Evolutionary conservation across 441 rosid genomes (phyloP).

Genomic region (Biscutella laevigata): DNA sequence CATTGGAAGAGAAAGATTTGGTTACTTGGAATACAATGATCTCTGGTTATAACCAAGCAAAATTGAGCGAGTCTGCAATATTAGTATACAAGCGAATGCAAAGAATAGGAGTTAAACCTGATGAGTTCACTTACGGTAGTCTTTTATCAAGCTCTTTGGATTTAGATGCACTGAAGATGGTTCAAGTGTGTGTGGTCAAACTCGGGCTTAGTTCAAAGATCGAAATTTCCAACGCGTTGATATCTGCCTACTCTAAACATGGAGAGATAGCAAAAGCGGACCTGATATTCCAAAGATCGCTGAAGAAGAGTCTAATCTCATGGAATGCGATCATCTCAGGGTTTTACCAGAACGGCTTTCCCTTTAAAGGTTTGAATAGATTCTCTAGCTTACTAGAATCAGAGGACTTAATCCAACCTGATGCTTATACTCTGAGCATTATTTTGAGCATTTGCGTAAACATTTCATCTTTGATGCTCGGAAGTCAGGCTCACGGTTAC

Average conservation of each 20-base stretch:
- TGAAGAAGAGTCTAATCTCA: slow-evolving; percentile 37
- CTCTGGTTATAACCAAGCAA: slow-evolving; percentile 39
- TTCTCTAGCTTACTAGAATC: slow-evolving; percentile 33
- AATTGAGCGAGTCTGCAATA: slow-evolving; percentile 27
- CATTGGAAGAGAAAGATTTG: slow-evolving; percentile 41
- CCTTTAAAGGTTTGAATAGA: slow-evolving; percentile 31
- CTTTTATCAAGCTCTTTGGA: slow-evolving; percentile 34
- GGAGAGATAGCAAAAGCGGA: slow-evolving; percentile 35
- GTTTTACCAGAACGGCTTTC: slow-evolving; percentile 36
- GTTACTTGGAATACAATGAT: slow-evolving; percentile 57
- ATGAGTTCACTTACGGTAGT: slow-evolving; percentile 54
- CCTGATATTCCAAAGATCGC: slow-evolving; percentile 31
- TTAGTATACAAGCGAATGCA: slow-evolving; percentile 34
- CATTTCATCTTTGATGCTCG: slow-evolving; percentile 34
- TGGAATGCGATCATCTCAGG: slow-evolving; percentile 53
- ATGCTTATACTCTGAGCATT: slow-evolving; percentile 38
- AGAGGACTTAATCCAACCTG: slow-evolving; percentile 28
- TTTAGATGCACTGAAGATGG: slow-evolving; percentile 28
- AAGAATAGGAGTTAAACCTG: slow-evolving; percentile 35
- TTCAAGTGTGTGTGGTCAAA: slow-evolving; percentile 35
- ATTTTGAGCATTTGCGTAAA: slow-evolving; percentile 36
- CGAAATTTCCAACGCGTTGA: slow-evolving; percentile 44
- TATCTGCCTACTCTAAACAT: slow-evolving; percentile 45
- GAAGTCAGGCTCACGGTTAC: slow-evolving; percentile 39
- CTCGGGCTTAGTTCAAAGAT: slow-evolving; percentile 33